phyloP scores from a whole-genome alignment of 75 land plant species.

The Isoetes taiwanensis region DNA sequence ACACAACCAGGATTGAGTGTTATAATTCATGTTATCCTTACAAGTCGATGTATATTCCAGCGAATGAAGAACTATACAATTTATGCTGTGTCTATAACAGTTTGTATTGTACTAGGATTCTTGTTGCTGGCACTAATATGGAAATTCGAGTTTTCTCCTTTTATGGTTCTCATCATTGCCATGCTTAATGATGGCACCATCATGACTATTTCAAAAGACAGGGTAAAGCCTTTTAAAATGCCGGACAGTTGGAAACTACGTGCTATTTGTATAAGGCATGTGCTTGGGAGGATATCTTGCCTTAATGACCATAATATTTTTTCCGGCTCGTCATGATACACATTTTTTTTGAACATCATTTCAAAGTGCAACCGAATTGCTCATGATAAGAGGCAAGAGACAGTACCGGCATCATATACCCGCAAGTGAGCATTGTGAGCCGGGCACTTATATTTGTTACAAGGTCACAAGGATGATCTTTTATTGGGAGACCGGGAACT shows the following conservation, averaged over 20 bases:
- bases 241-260: slow-evolving; percentile 23
- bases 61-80: slow-evolving; percentile 36
- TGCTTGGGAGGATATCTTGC: slow-evolving; percentile 18
- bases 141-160: slow-evolving; percentile 26
- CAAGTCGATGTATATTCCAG: slow-evolving; percentile 27
- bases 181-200: slow-evolving; percentile 31
- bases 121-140: slow-evolving; percentile 19
- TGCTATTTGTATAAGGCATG: slow-evolving; percentile 16
- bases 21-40: slow-evolving; percentile 23
- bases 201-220: slow-evolving; percentile 30
- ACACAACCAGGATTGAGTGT: slow-evolving; percentile 20
- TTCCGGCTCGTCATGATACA: slow-evolving; percentile 18
- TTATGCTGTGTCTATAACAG: slow-evolving; percentile 28
- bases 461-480: slow-evolving; percentile 16
- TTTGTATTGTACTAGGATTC: slow-evolving; percentile 19
- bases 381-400: slow-evolving; percentile 6
- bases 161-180: slow-evolving; percentile 27
- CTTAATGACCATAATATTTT: slow-evolving; percentile 15
- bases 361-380: slow-evolving; percentile 12
- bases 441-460: slow-evolving; percentile 34
- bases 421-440: slow-evolving; percentile 28
- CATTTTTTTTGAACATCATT: slow-evolving; percentile 15
- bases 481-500: slow-evolving; percentile 23
- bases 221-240: slow-evolving; percentile 13
- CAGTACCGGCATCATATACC: slow-evolving; percentile 20